Evolutionary conservation across 1,139 yeast genomes (phyloP), one percentile per base, ranked within the genome.

Genomic region (Pichia inconspicua): DNA sequence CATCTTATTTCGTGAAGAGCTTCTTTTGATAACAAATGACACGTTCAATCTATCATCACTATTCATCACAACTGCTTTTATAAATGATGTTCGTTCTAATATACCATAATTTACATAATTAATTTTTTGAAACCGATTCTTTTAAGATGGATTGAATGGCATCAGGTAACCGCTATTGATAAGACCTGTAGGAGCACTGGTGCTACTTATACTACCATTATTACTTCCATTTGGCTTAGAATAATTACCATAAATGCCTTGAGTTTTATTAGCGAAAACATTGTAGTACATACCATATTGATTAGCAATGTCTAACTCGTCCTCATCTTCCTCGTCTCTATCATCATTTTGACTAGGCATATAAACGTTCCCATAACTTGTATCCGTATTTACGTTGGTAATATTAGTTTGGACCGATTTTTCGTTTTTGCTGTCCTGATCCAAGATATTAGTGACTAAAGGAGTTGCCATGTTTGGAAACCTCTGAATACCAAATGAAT

Each of bases 1-100:
- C 95, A 2, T 75, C 77, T 19, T 87, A 83, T 66, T 92, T 89
- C 66, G 80, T 73, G 53, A 78, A 92, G 59, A 76, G 70, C 57
- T 76, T 57, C 11, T 48, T 30, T 25, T 45, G 32, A 39, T 25
- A n/a, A 6, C 14, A 15, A 2, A n/a, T n/a, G 14, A 37, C n/a
- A 14, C 40, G 15, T 22, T 25, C 22, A 22, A n/a, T 14, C 40
- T 15, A 25, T 9, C 10, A 22, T 22, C 12, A 10, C 28, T 19
- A 5, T 4, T n/a, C 14, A 19, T n/a, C 7, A 8, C 25, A 19
- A 38, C 15, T 14, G 15, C 5, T 12, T 25, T 19, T 38, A 38
- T 38, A 38, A 28, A 11, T 38, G 10, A 38, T 25, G 22, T 22
- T 22, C 40, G n/a, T 22, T 38, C 40, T 22, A 38, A 38, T 22